Percentiles rank a stretch among this genome's conserved stretches.
These are phyloP conservation scores for Suillus placidus DNA, from an alignment of 768 basidiomycete species.

Conservation along the genomic window DNA sequence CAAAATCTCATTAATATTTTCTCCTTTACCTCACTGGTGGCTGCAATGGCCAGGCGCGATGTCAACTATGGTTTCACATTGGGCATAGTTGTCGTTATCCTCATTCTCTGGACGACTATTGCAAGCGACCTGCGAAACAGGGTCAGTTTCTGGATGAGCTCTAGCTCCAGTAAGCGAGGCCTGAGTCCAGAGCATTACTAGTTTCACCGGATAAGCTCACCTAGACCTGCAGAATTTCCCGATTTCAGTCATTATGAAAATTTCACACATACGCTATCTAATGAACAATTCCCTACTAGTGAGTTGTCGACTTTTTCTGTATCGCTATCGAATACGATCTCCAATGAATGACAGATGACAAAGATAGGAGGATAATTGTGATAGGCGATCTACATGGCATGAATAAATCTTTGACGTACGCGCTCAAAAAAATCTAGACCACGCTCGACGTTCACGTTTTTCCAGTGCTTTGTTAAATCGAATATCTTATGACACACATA, in stretches of 20 bases:
- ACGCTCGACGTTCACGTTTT: constrained; percentile 12
- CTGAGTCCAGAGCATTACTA: background rate
- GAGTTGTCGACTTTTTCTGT: constrained; percentile 7
- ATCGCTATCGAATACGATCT: background rate
- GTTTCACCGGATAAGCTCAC: background rate
- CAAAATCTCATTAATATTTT: no score
- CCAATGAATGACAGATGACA: constrained; percentile 43
- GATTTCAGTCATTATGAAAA: constrained; percentile 58
- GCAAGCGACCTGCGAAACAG: constrained; percentile 12
- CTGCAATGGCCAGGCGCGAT: background rate
- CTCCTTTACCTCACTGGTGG: background rate
- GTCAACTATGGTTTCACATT: constrained; percentile 21
- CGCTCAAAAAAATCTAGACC: constrained; percentile 8
- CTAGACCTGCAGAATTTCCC: constrained; percentile 42
- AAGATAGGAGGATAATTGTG: constrained; percentile 62
- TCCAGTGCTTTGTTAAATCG: constrained; percentile 62
- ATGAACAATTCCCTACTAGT: constrained; percentile 60
- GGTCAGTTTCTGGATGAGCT: constrained; percentile 16
- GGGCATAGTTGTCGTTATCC: constrained; percentile 40
- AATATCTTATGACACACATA: constrained; percentile 57
- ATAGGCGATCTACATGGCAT: constrained; percentile 92
- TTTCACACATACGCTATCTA: constrained; percentile 42
- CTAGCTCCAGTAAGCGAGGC: constrained; percentile 16
- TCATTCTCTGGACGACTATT: constrained; percentile 45
- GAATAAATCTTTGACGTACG: constrained; percentile 67